Evolutionary conservation across 1,284 basidiomycete species (phyloP), one percentile per base, ranked within the genome.

Genomic region (Pseudozyma pruni): DNA sequence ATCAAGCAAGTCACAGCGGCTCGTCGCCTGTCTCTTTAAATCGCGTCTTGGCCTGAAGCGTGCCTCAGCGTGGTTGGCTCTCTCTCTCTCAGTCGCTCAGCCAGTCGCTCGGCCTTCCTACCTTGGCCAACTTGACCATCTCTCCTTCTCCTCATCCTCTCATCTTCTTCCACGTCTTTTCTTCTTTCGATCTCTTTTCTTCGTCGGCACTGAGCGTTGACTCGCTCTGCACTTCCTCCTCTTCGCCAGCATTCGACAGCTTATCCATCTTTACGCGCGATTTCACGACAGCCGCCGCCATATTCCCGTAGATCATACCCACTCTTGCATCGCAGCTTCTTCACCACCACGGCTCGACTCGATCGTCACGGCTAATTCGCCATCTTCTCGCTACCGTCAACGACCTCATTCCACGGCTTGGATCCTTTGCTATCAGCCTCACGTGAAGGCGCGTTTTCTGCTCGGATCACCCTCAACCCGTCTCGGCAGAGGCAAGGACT

Each of bases 191-290:
- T 29, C 11, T 6, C 27, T 38, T 37, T 29, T 6, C 27, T 38
- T 37, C 14, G n/a, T 53, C 42, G 27, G 27, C 19, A 32, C 51
- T 31, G 22, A n/a, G 19, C 19, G 23, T 53, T 39, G 44, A 41
- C 27, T 29, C 27, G 27, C 27, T 29, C 27, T 29, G 46, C 44
- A 19, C 29, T 32, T 41, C 25, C 31, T 23, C 32, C 14, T 41
- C 20, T 20, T 23, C 43, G 31, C 43, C 37, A 29, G 37, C 52
- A 34, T 47, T 38, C 22, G 11, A 22, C 37, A 46, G 20, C 35
- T 17, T 16, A 9, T 31, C 37, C 25, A 22, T 23, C 25, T 29
- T 27, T 32, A 27, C 42, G 42, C 42, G 42, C 32, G 4, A 17
- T 5, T 33, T 14, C 23, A 33, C 41, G 27, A 27, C 41, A 19